A percentile compares a stretch with the other conserved stretches of the same genome.
Evolutionary conservation across 306 rosid species (phyloP).

Genomic region (Psophocarpus tetragonolobus): DNA sequence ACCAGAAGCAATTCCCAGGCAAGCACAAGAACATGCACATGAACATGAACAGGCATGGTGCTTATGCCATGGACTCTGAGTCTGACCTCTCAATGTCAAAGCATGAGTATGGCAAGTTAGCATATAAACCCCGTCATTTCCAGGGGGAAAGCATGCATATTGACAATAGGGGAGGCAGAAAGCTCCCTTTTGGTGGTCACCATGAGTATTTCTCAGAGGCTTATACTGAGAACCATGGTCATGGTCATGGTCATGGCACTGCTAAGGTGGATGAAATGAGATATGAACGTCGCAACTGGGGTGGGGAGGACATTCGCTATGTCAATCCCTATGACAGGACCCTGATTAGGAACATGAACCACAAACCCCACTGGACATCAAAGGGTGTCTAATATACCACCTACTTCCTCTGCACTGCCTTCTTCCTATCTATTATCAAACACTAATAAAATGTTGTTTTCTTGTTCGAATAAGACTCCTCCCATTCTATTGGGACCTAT

Average conservation of each 20-base stretch:
- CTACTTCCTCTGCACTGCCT: neutral
- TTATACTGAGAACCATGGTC: constrained; percentile 19
- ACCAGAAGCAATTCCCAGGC: constrained; percentile 8
- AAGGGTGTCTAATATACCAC: constrained; percentile 33
- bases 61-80: neutral
- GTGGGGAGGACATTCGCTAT: constrained; percentile 12
- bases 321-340: constrained; percentile 11
- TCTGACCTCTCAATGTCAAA: neutral
- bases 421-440: neutral
- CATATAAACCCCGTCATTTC: no score
- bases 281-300: constrained; percentile 1
- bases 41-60: neutral
- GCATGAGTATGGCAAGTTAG: neutral
- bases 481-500: neutral
- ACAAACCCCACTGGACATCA: constrained; percentile 13
- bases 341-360: neutral
- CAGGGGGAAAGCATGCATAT: neutral
- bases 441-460: constrained; percentile 7
- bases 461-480: constrained; percentile 8
- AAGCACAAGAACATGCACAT: neutral
- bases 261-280: constrained; percentile 40
- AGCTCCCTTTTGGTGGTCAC: constrained; percentile 1
- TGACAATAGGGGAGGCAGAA: neutral
- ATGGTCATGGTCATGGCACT: neutral
- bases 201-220: constrained; percentile 7